Evolutionary conservation across 805 yeast species (phyloP).

Genomic region (Saccharomycopsis fermentans): DNA sequence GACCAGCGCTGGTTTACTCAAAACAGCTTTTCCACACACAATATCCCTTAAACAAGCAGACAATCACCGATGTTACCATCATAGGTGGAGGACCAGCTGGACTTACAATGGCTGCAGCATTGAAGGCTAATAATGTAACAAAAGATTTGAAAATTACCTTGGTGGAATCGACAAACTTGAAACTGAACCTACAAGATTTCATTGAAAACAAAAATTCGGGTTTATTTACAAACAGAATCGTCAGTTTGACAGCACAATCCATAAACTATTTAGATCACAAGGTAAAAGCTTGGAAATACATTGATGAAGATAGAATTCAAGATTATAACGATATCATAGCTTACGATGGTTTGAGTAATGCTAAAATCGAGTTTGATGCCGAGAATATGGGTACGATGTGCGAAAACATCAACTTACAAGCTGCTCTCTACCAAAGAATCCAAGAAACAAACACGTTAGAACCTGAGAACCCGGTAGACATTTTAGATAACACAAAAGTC

Average conservation of each 20-base stretch:
- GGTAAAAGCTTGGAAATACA: constrained; percentile 72
- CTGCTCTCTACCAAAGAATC: constrained; percentile 50
- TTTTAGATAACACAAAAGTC: constrained; percentile 62
- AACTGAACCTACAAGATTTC: constrained; percentile 34
- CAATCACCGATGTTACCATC: constrained; percentile 56
- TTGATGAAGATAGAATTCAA: constrained; percentile 61
- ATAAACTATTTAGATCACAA: constrained; percentile 45
- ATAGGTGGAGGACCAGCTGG: constrained; percentile 99
- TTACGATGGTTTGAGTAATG: constrained; percentile 70
- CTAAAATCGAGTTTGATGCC: constrained; percentile 63
- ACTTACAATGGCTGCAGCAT: constrained; percentile 69
- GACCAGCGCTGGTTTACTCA: no score
- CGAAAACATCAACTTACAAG: constrained; percentile 78
- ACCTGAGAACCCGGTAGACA: constrained; percentile 24
- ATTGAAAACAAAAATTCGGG: constrained; percentile 25
- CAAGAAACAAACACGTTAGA: constrained; percentile 26
- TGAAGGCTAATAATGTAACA: constrained; percentile 59
- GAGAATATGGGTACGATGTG: constrained; percentile 72
- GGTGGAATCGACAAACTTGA: constrained; percentile 62
- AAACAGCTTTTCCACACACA: background rate
- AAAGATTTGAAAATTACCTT: constrained; percentile 50
- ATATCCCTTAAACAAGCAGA: background rate
- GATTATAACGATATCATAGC: constrained; percentile 75
- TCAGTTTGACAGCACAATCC: constrained; percentile 77
- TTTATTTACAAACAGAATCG: constrained; percentile 64